Evolutionary conservation across 2,329 filamentous ascomycete species (phyloP).

Genomic region (Coniella lustricola): DNA sequence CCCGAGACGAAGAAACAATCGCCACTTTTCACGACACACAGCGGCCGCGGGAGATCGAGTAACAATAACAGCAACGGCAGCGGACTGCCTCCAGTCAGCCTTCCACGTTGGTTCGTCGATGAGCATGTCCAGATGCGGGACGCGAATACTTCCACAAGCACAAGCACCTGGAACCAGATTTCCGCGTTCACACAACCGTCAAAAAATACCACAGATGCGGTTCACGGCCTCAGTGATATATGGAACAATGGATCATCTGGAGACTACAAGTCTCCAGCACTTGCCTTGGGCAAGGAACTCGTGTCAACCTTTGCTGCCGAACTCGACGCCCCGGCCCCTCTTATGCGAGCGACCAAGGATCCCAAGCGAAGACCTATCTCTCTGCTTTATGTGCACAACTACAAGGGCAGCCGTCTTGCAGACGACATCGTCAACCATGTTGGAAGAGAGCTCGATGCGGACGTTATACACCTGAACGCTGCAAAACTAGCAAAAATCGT

Average conservation of each 20-base stretch:
- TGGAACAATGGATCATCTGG: constrained; percentile 9
- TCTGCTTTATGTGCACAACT: constrained; percentile 29
- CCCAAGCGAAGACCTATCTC: constrained; percentile 26
- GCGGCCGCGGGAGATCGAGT: constrained; percentile 5
- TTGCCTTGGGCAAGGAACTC: constrained; percentile 25
- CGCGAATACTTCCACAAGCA: constrained; percentile 16
- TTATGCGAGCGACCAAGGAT: constrained; percentile 17
- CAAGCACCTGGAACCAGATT: constrained; percentile 16
- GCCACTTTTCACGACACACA: constrained; percentile 7
- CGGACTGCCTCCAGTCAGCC: constrained; percentile 40
- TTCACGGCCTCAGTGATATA: constrained; percentile 7
- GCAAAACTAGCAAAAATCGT: constrained; percentile 64
- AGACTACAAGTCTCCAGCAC: constrained; percentile 18
- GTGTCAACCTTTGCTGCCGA: constrained; percentile 26
- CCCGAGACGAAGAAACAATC: constrained; percentile 7
- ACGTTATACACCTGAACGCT: constrained; percentile 62
- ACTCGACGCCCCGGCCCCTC: constrained; percentile 21
- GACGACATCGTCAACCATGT: constrained; percentile 23
- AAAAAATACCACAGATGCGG: not conserved
- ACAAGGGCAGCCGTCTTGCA: constrained; percentile 24
- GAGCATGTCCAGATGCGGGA: constrained; percentile 39
- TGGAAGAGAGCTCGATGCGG: constrained; percentile 43
- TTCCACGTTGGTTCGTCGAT: constrained; percentile 52
- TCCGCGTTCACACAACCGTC: not conserved
- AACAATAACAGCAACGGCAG: not conserved